Evolutionary conservation across 768 basidiomycete genomes (phyloP).

Genomic region (Chlorophyllum brunneum): DNA sequence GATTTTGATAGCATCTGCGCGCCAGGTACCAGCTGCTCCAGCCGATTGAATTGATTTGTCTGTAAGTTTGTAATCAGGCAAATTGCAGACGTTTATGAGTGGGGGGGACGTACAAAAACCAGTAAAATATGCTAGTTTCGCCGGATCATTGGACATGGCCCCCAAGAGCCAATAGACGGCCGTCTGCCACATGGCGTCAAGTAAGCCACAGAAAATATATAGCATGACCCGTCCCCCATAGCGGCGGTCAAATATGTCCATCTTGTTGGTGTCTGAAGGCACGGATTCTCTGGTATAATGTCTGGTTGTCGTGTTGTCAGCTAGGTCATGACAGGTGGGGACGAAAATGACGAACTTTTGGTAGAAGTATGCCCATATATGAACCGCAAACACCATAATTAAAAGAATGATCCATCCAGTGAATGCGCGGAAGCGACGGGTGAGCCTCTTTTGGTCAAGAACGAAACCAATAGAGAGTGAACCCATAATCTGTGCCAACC

Average conservation of each 20-base stretch:
- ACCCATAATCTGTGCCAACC: slow-evolving; percentile 73
- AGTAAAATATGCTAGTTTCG: slow-evolving; percentile 72
- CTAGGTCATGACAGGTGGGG: neutral
- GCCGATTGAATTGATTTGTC: slow-evolving; percentile 77
- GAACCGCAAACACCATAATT: slow-evolving; percentile 65
- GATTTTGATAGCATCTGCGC: slow-evolving; percentile 56
- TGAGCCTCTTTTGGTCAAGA: slow-evolving; percentile 52
- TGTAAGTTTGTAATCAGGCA: neutral
- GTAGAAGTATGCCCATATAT: slow-evolving; percentile 74
- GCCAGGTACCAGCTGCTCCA: slow-evolving; percentile 72
- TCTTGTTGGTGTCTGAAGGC: slow-evolving; percentile 34
- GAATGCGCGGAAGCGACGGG: slow-evolving; percentile 68
- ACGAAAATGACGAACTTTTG: slow-evolving; percentile 46
- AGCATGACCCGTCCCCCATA: slow-evolving; percentile 57
- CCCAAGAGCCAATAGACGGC: slow-evolving; percentile 81
- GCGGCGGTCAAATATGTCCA: slow-evolving; percentile 54
- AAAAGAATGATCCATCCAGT: slow-evolving; percentile 63
- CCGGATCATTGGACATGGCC: slow-evolving; percentile 78
- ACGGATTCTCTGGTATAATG: slow-evolving; percentile 62
- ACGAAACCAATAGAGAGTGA: slow-evolving; percentile 66
- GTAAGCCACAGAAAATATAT: slow-evolving; percentile 68
- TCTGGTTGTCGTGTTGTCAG: slow-evolving; percentile 16
- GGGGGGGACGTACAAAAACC: slow-evolving; percentile 66
- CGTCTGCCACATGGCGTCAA: slow-evolving; percentile 86
- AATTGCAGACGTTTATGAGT: neutral